Conservation (phyloP, 495 filamentous ascomycete species). For the Pseudomonodictys pantanalensis region DNA sequence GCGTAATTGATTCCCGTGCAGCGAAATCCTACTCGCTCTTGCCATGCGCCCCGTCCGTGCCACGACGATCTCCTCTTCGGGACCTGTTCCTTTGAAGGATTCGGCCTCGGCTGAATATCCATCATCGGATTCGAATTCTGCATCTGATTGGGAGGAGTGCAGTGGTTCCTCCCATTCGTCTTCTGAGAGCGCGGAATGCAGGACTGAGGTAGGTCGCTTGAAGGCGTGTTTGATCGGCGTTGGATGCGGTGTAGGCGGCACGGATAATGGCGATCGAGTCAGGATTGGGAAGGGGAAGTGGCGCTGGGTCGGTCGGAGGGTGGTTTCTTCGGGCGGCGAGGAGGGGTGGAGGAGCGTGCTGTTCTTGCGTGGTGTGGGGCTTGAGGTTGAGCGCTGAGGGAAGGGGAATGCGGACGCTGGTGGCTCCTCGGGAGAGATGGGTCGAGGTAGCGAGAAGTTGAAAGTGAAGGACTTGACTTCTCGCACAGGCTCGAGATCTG, state of each 20-base stretch:
- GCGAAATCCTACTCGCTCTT: not conserved
- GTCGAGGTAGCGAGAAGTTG: not conserved
- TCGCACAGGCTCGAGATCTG: not conserved
- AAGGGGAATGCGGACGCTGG: not conserved
- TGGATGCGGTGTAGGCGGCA: not conserved
- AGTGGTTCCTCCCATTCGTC: not conserved
- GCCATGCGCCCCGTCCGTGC: not conserved
- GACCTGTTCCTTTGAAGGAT: not conserved
- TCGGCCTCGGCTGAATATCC: not conserved
- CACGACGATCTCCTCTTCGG: not conserved
- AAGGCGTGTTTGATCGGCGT: not conserved
- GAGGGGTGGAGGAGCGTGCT: constrained; percentile 23
- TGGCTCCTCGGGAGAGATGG: not conserved
- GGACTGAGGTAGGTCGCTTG: not conserved
- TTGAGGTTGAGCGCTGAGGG: not conserved
- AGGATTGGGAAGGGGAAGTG: not conserved
- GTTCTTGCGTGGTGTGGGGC: constrained; percentile 3
- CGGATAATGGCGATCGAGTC: not conserved
- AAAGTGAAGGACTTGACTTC: not conserved
- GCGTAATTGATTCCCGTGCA: not conserved
- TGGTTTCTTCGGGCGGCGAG: not conserved
- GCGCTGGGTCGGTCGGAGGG: not conserved
- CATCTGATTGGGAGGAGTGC: not conserved
- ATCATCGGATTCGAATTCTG: not conserved
- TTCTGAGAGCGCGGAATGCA: not conserved